phyloP scores from a whole-genome alignment of 441 rosid species.

The Pelargonium cotyledonis region DNA sequence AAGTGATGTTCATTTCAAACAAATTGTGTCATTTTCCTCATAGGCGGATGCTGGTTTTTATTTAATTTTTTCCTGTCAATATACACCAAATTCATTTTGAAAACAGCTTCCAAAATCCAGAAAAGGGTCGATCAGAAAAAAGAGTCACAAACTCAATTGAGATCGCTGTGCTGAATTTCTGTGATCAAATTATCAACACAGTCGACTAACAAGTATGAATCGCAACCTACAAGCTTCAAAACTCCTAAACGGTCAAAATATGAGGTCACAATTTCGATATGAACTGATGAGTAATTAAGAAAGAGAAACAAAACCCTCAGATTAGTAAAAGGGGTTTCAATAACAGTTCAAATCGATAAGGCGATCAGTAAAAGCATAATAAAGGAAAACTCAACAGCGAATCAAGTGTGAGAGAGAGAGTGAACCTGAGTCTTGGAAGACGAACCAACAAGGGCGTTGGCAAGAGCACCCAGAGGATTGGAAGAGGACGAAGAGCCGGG shows the following conservation, averaged over 20 bases:
- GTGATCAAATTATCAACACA: not conserved
- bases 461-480: constrained; percentile 84
- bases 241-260: not conserved
- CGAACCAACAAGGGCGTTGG: constrained; percentile 81
- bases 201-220: not conserved
- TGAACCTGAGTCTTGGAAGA: constrained; percentile 84
- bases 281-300: not conserved
- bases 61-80: not conserved
- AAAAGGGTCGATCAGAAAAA: not conserved
- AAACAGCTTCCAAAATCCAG: not conserved
- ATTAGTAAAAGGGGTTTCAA: not conserved
- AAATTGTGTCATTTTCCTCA: not conserved
- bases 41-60: not conserved
- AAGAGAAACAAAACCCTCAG: not conserved
- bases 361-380: not conserved
- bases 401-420: not conserved
- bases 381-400: not conserved
- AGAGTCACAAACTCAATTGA: not conserved
- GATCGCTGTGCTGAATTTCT: not conserved
- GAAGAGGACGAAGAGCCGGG: constrained; percentile 85
- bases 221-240: not conserved
- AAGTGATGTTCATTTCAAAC: not conserved
- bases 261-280: not conserved
- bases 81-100: not conserved
- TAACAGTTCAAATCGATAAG: not conserved